These are phyloP conservation scores for Fraxinus greggii DNA, from an alignment of 305 asterid species.

Conservation along the genomic window DNA sequence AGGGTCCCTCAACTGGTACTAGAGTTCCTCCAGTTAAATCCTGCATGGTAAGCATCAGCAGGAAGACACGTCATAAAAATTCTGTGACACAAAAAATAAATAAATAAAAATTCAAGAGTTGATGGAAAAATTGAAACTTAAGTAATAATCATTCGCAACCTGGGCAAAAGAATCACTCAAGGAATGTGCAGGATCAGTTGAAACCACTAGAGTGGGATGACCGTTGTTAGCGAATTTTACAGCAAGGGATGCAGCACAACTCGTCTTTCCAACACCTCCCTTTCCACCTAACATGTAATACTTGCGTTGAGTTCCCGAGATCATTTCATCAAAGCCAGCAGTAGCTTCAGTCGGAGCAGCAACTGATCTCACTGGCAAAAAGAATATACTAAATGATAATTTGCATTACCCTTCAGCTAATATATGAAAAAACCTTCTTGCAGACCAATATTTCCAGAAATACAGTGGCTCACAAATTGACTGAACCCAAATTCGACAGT, in stretches of 20 bases:
- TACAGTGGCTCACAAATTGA: background rate
- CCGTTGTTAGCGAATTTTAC: slow-evolving; percentile 98
- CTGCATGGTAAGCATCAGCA: slow-evolving; percentile 37
- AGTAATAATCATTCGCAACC: slow-evolving; percentile 41
- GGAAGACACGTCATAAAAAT: slow-evolving; percentile 14
- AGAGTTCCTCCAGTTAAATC: slow-evolving; percentile 85
- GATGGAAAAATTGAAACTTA: background rate
- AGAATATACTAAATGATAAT: slow-evolving; percentile 12
- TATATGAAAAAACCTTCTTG: slow-evolving; percentile 14
- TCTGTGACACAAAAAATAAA: background rate
- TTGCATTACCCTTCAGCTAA: slow-evolving; percentile 12
- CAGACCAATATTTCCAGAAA: background rate
- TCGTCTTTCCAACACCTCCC: slow-evolving; percentile 98
- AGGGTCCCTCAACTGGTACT: slow-evolving; percentile 89
- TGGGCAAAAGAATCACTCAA: slow-evolving; percentile 97
- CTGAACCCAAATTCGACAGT: background rate
- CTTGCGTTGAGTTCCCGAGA: slow-evolving; percentile 83
- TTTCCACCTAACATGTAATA: slow-evolving; percentile 99
- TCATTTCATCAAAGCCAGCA: slow-evolving; percentile 85
- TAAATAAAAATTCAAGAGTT: background rate
- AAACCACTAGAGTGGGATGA: slow-evolving; percentile 95
- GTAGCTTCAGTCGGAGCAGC: slow-evolving; percentile 72
- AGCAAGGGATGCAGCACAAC: slow-evolving; percentile 98
- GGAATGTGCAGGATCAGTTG: slow-evolving; percentile 99
- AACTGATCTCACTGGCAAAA: slow-evolving; percentile 69